These are phyloP conservation scores for Platismatia glauca DNA, from an alignment of 495 filamentous ascomycete species.

Conservation along the genomic window DNA sequence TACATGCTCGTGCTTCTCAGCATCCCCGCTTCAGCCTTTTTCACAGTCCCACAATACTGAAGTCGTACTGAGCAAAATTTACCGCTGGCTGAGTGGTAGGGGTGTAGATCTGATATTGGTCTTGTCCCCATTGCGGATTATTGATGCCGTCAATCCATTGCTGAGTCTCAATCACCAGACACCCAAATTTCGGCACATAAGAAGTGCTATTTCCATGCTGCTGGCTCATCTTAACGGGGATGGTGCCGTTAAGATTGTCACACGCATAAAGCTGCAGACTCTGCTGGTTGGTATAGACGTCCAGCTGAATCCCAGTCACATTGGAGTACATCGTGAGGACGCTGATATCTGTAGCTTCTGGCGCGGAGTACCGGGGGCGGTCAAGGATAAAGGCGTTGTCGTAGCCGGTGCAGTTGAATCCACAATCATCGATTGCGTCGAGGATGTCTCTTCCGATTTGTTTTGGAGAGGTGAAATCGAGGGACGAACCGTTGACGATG, in stretches of 20 bases:
- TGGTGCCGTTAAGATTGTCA: conserved; percentile 59
- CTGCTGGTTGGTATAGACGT: conserved; percentile 65
- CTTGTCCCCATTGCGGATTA: conserved; percentile 64
- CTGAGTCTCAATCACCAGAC: conserved; percentile 40
- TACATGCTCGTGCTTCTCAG: not conserved
- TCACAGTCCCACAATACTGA: conserved; percentile 17
- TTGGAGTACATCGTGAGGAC: conserved; percentile 50
- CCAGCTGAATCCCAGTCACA: conserved; percentile 59
- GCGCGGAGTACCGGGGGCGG: conserved; percentile 50
- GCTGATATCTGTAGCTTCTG: conserved; percentile 49
- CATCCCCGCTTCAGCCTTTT: not conserved
- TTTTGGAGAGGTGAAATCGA: conserved; percentile 74
- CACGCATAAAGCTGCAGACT: conserved; percentile 74
- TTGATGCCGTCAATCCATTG: conserved; percentile 80
- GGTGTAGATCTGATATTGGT: conserved; percentile 27
- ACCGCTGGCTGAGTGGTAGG: conserved; percentile 21
- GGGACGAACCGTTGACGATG: conserved; percentile 51
- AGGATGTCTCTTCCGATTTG: conserved; percentile 61
- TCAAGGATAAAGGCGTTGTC: conserved; percentile 68
- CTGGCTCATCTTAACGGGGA: conserved; percentile 45
- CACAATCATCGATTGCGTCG: conserved; percentile 55
- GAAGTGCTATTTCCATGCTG: conserved; percentile 36
- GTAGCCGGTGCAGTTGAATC: conserved; percentile 66
- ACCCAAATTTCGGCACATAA: conserved; percentile 55
- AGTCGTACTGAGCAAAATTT: conserved; percentile 24